A percentile compares a stretch with the other conserved stretches of the same genome.
Conservation (phyloP, 2,329 filamentous ascomycete species). For the Thelonectria blattea region DNA sequence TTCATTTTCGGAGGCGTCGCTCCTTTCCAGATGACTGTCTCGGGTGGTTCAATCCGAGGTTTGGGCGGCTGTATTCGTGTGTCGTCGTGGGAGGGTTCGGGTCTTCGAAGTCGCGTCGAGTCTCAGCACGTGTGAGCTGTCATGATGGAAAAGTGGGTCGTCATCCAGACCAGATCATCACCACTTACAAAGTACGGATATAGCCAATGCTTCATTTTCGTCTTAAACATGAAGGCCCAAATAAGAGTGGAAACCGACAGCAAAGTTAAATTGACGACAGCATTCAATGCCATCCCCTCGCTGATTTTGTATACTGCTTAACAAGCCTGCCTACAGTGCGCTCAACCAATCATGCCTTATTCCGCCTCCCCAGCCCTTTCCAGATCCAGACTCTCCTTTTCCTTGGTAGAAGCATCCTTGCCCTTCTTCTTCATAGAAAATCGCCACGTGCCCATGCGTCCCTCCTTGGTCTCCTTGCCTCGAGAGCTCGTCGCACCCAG, state of each 20-base stretch:
- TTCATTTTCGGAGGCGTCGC: conserved; percentile 46
- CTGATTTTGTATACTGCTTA: conserved; percentile 20
- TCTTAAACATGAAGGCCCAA: neutral
- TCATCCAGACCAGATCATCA: conserved; percentile 6
- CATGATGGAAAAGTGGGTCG: conserved; percentile 38
- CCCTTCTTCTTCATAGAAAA: conserved; percentile 67
- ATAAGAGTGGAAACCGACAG: too few relatives aligned
- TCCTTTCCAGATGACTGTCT: neutral
- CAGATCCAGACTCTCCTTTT: conserved; percentile 61
- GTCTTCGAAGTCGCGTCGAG: conserved; percentile 8
- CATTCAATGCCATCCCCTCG: conserved; percentile 9
- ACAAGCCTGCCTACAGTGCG: conserved; percentile 14
- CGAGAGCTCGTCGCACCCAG: conserved; percentile 58
- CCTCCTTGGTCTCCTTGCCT: conserved; percentile 49
- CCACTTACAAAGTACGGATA: too few relatives aligned
- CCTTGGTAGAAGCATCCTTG: conserved; percentile 50
- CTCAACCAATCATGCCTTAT: conserved; percentile 15
- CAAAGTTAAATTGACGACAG: too few relatives aligned
- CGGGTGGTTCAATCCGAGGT: conserved; percentile 13
- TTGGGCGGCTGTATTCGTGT: neutral
- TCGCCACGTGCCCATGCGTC: conserved; percentile 59
- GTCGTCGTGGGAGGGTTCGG: neutral
- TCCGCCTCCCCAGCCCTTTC: conserved; percentile 48
- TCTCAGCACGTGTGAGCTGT: conserved; percentile 38
- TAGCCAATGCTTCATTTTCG: neutral